Evolutionary conservation across 345 rosid genomes (phyloP), one percentile per base, ranked within the genome.

Genomic region (Eucalyptus grandis): DNA sequence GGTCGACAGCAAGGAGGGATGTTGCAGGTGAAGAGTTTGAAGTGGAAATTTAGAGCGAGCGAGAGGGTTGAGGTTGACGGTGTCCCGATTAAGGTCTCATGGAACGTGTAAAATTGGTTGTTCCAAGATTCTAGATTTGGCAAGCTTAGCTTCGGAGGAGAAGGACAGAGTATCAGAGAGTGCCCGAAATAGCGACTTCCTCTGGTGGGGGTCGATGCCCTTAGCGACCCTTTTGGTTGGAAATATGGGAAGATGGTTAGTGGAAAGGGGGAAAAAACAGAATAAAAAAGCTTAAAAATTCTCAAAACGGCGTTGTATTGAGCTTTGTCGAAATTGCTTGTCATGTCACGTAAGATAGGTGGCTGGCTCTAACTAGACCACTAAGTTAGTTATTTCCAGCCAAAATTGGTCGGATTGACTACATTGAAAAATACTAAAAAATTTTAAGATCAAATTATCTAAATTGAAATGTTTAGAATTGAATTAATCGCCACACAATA

Each of bases 91-190:
- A 96, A 93, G 87, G 92, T 98, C 93, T 97, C 96, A 3, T 98
- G 99, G 98, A 98, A 98, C 49, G 96, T 98, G 7, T 95, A 95
- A 87, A 96, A 94, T 80, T 97, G 99, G 98, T 87, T 95, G 62
- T 95, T 95, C 77, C 94, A 95, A 37, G 95, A 92, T 30, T 89
- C 37, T 65, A 8, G 77, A 65, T 65, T 65, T 14, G 21, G 17
- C 77, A 65, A 65, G 37, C 19, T n/a, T n/a, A 62, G 69, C 8
- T 62, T 62, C 1, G 69, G 16, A 14, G 37, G 77, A n/a, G 37
- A 21, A 7, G 37, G 37, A 65, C 19, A 3, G 19, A 65, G 40
- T 65, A 1, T 30, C 4, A 62, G 34, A 30, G 72, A 30, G 19
- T 30, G 34, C 34, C 31, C 17, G 72, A 62, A 62, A 65, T n/a